A percentile compares a stretch with the other conserved stretches of the same genome.
These are phyloP conservation scores for Serendipita sp. DNA, from an alignment of 768 basidiomycete genomes.

Conservation along the genomic window DNA sequence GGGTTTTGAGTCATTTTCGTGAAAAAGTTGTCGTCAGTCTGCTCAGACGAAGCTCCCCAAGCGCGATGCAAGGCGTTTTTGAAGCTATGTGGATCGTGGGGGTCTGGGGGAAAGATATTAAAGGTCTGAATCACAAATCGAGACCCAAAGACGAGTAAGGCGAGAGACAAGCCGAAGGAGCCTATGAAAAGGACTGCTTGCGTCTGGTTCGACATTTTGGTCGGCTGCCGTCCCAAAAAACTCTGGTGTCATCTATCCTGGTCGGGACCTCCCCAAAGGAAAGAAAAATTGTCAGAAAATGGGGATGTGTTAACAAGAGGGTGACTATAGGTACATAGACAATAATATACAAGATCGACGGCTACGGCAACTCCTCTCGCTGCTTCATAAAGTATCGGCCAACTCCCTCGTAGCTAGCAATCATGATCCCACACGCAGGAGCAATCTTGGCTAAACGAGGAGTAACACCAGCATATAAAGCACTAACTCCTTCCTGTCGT, in stretches of 20 bases:
- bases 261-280: not conserved
- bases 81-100: conserved; percentile 18
- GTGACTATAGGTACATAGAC: not conserved
- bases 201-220: not conserved
- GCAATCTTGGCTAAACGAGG: conserved; percentile 92
- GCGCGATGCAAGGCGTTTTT: not conserved
- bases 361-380: not conserved
- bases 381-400: conserved; percentile 12
- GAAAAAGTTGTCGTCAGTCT: conserved; percentile 18
- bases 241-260: not conserved
- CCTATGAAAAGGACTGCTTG: conserved; percentile 28
- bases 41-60: conserved; percentile 38
- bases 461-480: conserved; percentile 68
- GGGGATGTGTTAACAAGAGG: not conserved
- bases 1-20: conserved; percentile 17
- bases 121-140: conserved; percentile 30
- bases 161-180: conserved; percentile 34
- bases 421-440: conserved; percentile 98
- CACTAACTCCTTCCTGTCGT: conserved; percentile 58
- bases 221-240: not conserved
- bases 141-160: conserved; percentile 30
- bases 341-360: not conserved
- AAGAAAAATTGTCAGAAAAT: no score
- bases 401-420: conserved; percentile 73
- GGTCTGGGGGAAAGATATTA: conserved; percentile 38